phyloP scores from a whole-genome alignment of 441 rosid species.

The Populus hybrid region DNA sequence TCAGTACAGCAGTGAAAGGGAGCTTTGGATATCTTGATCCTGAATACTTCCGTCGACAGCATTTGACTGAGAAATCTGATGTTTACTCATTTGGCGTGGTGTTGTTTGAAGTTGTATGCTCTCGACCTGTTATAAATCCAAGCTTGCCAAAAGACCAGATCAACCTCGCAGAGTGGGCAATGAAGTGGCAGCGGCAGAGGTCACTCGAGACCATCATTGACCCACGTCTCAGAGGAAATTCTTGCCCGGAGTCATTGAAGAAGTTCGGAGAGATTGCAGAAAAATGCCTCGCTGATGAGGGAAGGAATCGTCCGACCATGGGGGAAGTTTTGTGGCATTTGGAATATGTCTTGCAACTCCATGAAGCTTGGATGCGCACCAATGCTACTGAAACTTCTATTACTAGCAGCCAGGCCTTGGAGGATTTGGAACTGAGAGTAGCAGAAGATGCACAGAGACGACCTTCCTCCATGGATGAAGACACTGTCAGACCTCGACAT shows the following conservation, averaged over 20 bases:
- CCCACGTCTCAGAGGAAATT: constrained; percentile 44
- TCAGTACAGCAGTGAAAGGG: constrained; percentile 90
- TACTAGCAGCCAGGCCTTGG: constrained; percentile 34
- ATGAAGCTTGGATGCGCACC: constrained; percentile 59
- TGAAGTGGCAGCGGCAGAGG: constrained; percentile 67
- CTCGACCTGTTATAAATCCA: constrained; percentile 84
- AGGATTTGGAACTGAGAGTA: constrained; percentile 24
- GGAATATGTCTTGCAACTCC: constrained; percentile 77
- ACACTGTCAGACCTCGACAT: constrained; percentile 5
- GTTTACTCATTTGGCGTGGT: constrained; percentile 88
- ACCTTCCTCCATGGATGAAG: constrained; percentile 16
- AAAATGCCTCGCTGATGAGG: constrained; percentile 79
- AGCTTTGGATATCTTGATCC: constrained; percentile 93
- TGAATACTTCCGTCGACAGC: constrained; percentile 79
- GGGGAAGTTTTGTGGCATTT: constrained; percentile 87
- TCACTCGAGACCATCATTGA: constrained; percentile 67
- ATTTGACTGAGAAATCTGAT: constrained; percentile 87
- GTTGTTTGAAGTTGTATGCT: constrained; percentile 75
- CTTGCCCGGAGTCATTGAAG: constrained; percentile 60
- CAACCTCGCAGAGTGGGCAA: constrained; percentile 93
- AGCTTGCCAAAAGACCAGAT: constrained; percentile 84
- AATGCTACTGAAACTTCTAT: constrained; percentile 32
- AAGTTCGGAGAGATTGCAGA: constrained; percentile 87
- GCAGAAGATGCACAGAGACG: constrained; percentile 15
- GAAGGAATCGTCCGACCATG: constrained; percentile 79